Evolutionary conservation across 2,329 filamentous ascomycete species (phyloP).

Genomic region (Whalleya microplaca): DNA sequence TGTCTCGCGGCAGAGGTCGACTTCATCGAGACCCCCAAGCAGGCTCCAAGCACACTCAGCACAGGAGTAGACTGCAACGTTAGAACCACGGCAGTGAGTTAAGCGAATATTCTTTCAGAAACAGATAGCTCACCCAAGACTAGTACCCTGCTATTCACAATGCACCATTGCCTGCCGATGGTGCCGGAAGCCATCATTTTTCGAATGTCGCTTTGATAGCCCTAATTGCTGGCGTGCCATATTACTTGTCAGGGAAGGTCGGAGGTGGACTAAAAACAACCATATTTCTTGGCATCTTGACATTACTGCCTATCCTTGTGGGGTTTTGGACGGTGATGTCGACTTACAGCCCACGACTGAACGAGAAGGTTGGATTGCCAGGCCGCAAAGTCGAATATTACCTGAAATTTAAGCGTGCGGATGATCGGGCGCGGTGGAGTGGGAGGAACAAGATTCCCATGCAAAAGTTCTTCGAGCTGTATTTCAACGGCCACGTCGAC

Average conservation of each 20-base stretch:
- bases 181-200: conserved; percentile 79
- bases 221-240: conserved; percentile 70
- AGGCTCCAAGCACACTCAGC: too few species aligned
- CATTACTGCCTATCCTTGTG: conserved; percentile 74
- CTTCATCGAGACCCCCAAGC: too few species aligned
- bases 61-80: too few species aligned
- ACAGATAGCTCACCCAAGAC: too few species aligned
- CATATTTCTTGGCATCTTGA: conserved; percentile 79
- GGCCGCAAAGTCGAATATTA: conserved; percentile 87
- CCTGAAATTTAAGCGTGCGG: conserved; percentile 71
- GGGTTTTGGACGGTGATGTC: conserved; percentile 81
- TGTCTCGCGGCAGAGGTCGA: too few species aligned
- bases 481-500: conserved; percentile 88
- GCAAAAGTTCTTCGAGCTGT: conserved; percentile 94
- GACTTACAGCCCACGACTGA: conserved; percentile 79
- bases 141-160: conserved; percentile 88
- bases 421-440: conserved; percentile 64
- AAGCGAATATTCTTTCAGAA: too few species aligned
- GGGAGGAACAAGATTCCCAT: conserved; percentile 80
- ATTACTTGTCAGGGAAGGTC: conserved; percentile 77
- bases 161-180: conserved; percentile 86
- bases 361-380: conserved; percentile 83
- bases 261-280: conserved; percentile 83
- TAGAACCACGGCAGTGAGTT: too few species aligned
- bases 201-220: conserved; percentile 76